Evolutionary conservation across 176 grass and related monocot species (phyloP), one percentile per base, ranked within the genome.

Genomic region (Triticum urartu): DNA sequence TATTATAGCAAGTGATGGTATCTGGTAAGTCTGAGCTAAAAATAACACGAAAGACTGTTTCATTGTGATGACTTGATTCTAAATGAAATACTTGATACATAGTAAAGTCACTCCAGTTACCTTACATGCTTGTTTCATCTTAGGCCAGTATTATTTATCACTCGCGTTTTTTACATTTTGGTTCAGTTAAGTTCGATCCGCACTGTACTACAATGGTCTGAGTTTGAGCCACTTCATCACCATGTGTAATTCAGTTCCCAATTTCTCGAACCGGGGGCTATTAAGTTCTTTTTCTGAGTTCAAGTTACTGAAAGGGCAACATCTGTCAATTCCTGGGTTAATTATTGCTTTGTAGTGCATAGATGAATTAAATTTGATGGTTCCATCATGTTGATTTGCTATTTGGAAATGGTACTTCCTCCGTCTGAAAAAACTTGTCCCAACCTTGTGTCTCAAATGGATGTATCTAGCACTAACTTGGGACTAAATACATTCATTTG

Each of bases 21-120:
- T 91, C 77, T 91, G 86, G 89, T 91, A 81, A 75, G 81, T 68
- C 38, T 33, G 22, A 77, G 25, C 6, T 58, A 68, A 83, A 81
- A 69, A 35, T 68, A 77, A 45, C 13, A 60, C 1, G 34, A 43
- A 34, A 78, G 17, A 18, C 11, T 61, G 11, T n/a, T 88, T 25
- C 11, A 36, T 81, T 84, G 1, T 18, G 50, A 56, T 24, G 25
- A 22, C 52, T 59, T 66, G 8, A 33, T 65, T 32, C 34, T 26
- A 61, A 70, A 32, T 75, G 9, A 11, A 79, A 28, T 48, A 36
- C 14, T 38, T 54, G 18, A 69, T 86, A 15, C 64, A 59, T 33
- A 78, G 11, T 13, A 54, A 47, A 45, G 42, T 5, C 9, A 54
- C 4, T 76, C 6, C 54, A 75, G 5, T 52, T 71, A 71, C 38